Conservation (phyloP, 2,329 filamentous ascomycete species). For the Fusarium tupiense region DNA sequence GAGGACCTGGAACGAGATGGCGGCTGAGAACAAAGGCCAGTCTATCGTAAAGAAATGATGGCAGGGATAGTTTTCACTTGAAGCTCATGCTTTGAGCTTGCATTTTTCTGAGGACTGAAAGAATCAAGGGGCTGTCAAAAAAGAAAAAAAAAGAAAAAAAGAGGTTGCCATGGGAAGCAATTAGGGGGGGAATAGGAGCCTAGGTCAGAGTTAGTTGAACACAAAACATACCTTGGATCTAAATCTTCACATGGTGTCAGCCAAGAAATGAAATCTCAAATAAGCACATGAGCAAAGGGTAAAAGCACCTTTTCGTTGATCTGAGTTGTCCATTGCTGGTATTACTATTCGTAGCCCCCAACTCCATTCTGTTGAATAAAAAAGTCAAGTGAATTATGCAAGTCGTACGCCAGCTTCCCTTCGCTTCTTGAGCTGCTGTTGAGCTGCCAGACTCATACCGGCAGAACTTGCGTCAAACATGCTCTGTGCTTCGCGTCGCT, state of each 20-base stretch:
- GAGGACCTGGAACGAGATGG: constrained; percentile 12
- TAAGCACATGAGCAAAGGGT: constrained; percentile 40
- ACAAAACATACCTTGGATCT: constrained; percentile 41
- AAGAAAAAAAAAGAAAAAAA: too few relatives aligned
- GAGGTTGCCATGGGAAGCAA: background rate
- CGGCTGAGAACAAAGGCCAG: background rate
- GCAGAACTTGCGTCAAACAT: constrained; percentile 71
- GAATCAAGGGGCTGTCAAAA: background rate
- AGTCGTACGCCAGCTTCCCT: constrained; percentile 72
- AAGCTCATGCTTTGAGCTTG: background rate
- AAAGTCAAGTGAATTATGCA: constrained; percentile 48
- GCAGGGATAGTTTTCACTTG: constrained; percentile 6
- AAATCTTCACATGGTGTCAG: constrained; percentile 43
- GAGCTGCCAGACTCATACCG: constrained; percentile 70
- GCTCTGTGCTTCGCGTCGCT: constrained; percentile 76
- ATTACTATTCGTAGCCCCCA: constrained; percentile 43
- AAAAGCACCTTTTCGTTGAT: constrained; percentile 47
- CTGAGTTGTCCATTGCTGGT: constrained; percentile 33
- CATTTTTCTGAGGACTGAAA: background rate
- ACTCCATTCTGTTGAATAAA: constrained; percentile 21
- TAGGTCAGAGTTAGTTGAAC: constrained; percentile 28
- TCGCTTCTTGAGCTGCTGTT: constrained; percentile 72
- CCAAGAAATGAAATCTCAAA: constrained; percentile 38
- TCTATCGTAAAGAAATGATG: background rate
- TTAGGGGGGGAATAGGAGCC: background rate